A percentile compares a stretch with the other conserved stretches of the same genome.
These are phyloP conservation scores for Umbelopsis sp. DNA, from an alignment of 192 early-diverging fungal genomes.

Conservation along the genomic window DNA sequence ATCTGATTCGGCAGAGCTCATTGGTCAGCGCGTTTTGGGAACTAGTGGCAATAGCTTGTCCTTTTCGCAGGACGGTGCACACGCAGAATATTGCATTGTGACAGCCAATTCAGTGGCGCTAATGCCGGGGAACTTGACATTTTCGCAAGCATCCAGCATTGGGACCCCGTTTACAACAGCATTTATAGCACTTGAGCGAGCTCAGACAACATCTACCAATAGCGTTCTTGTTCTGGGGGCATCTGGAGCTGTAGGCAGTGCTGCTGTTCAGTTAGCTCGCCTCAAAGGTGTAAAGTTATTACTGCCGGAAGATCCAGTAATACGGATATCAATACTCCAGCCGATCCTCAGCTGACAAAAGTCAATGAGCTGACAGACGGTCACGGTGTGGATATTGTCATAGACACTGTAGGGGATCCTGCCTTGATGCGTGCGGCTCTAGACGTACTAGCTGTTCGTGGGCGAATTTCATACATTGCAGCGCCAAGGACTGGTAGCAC, in stretches of 20 bases:
- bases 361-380: conserved; percentile 9
- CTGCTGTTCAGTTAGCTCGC: conserved; percentile 14
- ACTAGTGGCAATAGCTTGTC: conserved; percentile 6
- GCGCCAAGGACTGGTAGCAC: conserved; percentile 6
- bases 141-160: conserved; percentile 12
- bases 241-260: conserved; percentile 6
- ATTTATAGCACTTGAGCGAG: conserved; percentile 13
- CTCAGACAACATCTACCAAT: conserved; percentile 7
- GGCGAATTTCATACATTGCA: conserved; percentile 10
- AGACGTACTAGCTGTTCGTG: conserved; percentile 7
- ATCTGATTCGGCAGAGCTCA: conserved; percentile 11
- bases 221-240: conserved; percentile 20
- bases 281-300: conserved; percentile 15
- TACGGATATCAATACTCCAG: conserved; percentile 4
- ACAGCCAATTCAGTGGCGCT: conserved; percentile 17
- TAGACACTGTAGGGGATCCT: conserved; percentile 9
- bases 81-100: conserved; percentile 19
- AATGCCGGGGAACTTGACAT: conserved; percentile 15
- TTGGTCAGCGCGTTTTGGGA: conserved; percentile 8
- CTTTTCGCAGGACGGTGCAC: conserved; percentile 10
- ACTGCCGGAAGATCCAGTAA: conserved; percentile 6
- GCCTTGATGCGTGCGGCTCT: conserved; percentile 6
- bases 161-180: conserved; percentile 17
- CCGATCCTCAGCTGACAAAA: conserved; percentile 7
- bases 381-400: conserved; percentile 8